Conservation (phyloP, 331 rosid genomes). For the Erythrophleum ivorense region DNA sequence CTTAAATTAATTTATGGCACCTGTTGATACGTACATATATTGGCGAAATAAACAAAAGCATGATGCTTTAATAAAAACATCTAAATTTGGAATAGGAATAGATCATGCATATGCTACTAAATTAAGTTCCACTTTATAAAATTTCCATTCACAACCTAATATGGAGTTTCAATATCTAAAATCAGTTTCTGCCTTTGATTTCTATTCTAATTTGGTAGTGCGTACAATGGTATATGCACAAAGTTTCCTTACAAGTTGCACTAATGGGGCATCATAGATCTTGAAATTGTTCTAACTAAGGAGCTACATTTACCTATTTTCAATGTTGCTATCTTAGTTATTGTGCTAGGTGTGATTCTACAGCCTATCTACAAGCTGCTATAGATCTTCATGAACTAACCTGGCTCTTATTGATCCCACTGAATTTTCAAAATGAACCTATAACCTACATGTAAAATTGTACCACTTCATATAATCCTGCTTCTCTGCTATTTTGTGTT, state of each 20-base stretch:
- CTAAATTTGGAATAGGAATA: background rate
- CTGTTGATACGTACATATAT: background rate
- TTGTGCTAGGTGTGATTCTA: slow-evolving; percentile 2
- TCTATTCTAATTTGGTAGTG: background rate
- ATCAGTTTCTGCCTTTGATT: slow-evolving; percentile 21
- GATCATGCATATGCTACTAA: background rate
- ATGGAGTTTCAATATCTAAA: slow-evolving; percentile 8
- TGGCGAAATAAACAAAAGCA: background rate
- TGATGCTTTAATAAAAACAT: background rate
- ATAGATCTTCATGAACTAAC: slow-evolving; percentile 25
- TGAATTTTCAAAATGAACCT: background rate
- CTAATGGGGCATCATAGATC: background rate
- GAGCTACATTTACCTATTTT: background rate
- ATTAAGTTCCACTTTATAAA: slow-evolving; percentile 10
- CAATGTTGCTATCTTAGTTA: slow-evolving; percentile 9
- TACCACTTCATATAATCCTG: background rate
- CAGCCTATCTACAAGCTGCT: slow-evolving; percentile 9
- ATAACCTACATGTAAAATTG: too few relatives aligned
- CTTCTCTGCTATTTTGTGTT: background rate
- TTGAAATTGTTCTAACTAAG: slow-evolving; percentile 2
- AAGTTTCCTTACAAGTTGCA: background rate
- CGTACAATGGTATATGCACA: background rate
- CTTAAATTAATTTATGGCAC: slow-evolving; percentile 30
- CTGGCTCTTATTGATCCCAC: slow-evolving; percentile 15
- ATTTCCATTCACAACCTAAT: slow-evolving; percentile 1